Conservation (phyloP, 805 yeast genomes). For the Komagataella pseudopastoris region DNA sequence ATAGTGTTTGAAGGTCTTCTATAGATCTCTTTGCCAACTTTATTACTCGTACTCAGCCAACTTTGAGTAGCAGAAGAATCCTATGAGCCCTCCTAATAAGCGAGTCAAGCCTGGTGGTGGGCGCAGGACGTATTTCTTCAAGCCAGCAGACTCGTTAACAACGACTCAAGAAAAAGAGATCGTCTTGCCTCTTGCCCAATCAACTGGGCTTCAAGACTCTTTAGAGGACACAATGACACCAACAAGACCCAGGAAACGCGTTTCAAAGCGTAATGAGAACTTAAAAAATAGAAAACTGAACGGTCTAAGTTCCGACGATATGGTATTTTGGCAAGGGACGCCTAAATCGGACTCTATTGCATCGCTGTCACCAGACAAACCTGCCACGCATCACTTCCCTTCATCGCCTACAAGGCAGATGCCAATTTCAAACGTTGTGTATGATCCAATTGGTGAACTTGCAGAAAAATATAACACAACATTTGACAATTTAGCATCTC, state of each 20-base stretch:
- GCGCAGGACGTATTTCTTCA: not conserved
- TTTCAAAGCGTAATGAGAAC: not conserved
- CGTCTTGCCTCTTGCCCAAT: not conserved
- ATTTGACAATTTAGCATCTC: constrained; percentile 10
- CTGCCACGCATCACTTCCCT: constrained; percentile 11
- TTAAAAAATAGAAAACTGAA: constrained; percentile 3
- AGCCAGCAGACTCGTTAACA: not conserved
- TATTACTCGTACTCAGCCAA: not conserved
- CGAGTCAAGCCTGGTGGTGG: not conserved
- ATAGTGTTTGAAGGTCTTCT: not conserved
- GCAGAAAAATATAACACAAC: constrained; percentile 28
- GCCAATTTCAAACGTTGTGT: constrained; percentile 4
- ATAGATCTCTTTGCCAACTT: not conserved
- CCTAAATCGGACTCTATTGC: constrained; percentile 15
- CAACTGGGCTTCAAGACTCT: not conserved
- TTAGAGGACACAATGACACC: not conserved
- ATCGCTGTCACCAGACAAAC: constrained; percentile 4
- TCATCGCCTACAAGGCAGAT: constrained; percentile 29
- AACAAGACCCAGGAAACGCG: not conserved
- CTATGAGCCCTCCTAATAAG: not conserved
- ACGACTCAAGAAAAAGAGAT: not conserved
- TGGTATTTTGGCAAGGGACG: constrained; percentile 26
- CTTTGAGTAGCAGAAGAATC: not conserved
- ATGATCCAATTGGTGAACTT: constrained; percentile 12
- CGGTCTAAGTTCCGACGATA: constrained; percentile 20